These are phyloP conservation scores for Leccinum ponderosum DNA, from an alignment of 1,284 basidiomycete genomes.

Conservation along the genomic window DNA sequence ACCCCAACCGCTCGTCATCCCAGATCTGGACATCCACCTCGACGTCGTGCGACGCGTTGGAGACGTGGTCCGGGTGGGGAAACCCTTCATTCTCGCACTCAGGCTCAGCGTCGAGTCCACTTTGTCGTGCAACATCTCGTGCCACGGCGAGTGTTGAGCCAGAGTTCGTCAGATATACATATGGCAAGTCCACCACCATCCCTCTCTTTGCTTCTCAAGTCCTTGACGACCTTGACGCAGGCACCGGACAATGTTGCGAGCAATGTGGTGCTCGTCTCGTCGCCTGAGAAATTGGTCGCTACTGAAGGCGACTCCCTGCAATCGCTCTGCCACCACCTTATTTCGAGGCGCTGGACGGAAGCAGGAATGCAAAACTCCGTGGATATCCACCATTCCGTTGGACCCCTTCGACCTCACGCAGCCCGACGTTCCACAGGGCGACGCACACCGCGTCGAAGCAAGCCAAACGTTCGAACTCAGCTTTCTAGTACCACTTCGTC, in stretches of 20 bases:
- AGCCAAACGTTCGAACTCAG: constrained; percentile 61
- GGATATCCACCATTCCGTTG: constrained; percentile 48
- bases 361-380: constrained; percentile 27
- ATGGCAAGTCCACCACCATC: constrained; percentile 2
- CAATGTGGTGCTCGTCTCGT: constrained; percentile 50
- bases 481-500: constrained; percentile 46
- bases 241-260: constrained; percentile 40
- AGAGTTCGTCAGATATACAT: constrained; percentile 11
- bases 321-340: constrained; percentile 48
- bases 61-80: constrained; percentile 47
- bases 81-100: constrained; percentile 57
- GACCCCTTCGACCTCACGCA: constrained; percentile 40
- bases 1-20: constrained; percentile 19
- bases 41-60: constrained; percentile 52
- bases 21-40: constrained; percentile 59
- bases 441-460: constrained; percentile 35
- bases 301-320: constrained; percentile 29
- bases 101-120: constrained; percentile 49
- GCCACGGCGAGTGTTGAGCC: constrained; percentile 34
- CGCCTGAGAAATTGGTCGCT: constrained; percentile 35
- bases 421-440: constrained; percentile 16
- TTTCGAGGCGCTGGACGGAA: constrained; percentile 40
- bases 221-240: constrained; percentile 43
- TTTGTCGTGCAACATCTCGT: constrained; percentile 68
- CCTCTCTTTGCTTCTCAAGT: constrained; percentile 42